A percentile compares a stretch with the other conserved stretches of the same genome.
Conservation (phyloP, 169 alveolate species). For the Plasmodium falciparum region DNA sequence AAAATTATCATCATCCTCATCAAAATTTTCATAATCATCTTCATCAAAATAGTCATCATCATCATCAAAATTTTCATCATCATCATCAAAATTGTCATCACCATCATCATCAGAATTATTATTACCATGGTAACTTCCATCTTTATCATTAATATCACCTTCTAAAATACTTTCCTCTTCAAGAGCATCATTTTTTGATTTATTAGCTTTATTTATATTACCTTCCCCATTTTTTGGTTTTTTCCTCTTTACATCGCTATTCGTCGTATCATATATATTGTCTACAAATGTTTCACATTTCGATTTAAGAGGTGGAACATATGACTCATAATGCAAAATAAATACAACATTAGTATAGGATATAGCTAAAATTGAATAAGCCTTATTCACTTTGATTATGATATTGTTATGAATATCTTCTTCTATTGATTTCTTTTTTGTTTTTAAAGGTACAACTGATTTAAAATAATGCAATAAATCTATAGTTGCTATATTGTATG, state of each 20-base stretch:
- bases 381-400: conserved; percentile 55
- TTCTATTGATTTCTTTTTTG: not conserved
- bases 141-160: conserved; percentile 3
- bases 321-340: conserved; percentile 53
- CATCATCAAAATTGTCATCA: conserved; percentile 31
- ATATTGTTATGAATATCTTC: conserved; percentile 23
- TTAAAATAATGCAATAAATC: conserved; percentile 31
- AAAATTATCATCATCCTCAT: not conserved
- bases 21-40: not conserved
- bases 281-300: not conserved
- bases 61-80: not conserved
- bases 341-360: conserved; percentile 22
- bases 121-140: not conserved
- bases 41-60: not conserved
- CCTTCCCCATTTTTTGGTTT: not conserved
- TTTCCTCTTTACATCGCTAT: conserved; percentile 5
- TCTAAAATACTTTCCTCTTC: conserved; percentile 1
- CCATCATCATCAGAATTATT: not conserved
- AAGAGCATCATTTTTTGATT: not conserved
- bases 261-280: too few relatives aligned
- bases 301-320: conserved; percentile 38
- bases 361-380: conserved; percentile 47
- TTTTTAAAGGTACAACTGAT: not conserved
- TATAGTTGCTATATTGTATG: conserved; percentile 54
- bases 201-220: not conserved